phyloP scores from a whole-genome alignment of 2,329 filamentous ascomycete genomes.

The Calonectria leucothoes region DNA sequence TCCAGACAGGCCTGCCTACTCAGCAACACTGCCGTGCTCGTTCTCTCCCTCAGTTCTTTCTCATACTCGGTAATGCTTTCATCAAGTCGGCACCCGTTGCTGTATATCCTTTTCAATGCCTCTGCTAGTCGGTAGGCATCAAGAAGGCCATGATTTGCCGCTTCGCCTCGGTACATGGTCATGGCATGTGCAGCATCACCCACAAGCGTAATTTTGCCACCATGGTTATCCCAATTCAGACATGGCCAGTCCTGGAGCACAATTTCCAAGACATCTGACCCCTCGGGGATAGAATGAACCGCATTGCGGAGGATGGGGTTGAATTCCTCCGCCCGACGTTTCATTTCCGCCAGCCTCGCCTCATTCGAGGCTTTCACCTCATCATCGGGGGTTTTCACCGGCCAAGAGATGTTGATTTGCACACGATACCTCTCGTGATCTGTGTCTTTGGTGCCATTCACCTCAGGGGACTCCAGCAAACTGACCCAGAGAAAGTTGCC shows the following conservation, averaged over 20 bases:
- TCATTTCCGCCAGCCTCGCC: constrained; percentile 54
- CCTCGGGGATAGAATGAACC: constrained; percentile 56
- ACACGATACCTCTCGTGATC: constrained; percentile 50
- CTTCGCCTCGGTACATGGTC: constrained; percentile 63
- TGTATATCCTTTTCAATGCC: constrained; percentile 33
- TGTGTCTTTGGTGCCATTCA: constrained; percentile 49
- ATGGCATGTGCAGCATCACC: constrained; percentile 70
- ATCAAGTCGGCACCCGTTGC: constrained; percentile 19
- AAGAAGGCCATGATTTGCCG: constrained; percentile 54
- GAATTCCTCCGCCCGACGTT: constrained; percentile 46
- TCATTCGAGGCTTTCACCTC: constrained; percentile 47
- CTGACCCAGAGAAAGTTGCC: constrained; percentile 63
- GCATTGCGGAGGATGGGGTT: constrained; percentile 53
- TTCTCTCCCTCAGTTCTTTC: constrained; percentile 44
- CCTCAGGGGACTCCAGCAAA: constrained; percentile 55
- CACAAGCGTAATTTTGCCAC: constrained; percentile 58
- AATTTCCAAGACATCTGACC: constrained; percentile 50
- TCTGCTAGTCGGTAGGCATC: constrained; percentile 48
- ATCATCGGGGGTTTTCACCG: constrained; percentile 44
- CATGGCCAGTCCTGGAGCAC: constrained; percentile 51
- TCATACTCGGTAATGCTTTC: constrained; percentile 44
- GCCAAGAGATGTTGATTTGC: constrained; percentile 61
- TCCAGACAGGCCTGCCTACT: constrained; percentile 48
- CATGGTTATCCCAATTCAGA: constrained; percentile 54
- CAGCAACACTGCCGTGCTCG: constrained; percentile 42